Base-by-base conservation (phyloP, 257 asterid genomes). In the Schizonepeta tenuifolia region DNA sequence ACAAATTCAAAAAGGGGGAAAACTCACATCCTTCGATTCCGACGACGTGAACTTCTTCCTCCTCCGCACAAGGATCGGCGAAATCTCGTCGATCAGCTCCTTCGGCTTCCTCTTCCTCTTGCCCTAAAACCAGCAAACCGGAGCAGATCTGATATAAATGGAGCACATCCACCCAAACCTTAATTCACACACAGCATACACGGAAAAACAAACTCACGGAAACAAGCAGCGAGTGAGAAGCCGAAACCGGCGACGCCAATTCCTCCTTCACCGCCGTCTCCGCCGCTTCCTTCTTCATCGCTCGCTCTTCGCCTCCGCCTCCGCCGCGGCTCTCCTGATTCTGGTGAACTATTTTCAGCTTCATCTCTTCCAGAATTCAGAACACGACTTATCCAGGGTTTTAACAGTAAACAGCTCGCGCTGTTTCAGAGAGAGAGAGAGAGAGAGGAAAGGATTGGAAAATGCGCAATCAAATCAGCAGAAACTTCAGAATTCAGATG, bases 101-200 rank as follows among this genome's bases (percentile, higher is more conserved):
- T 87, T 92, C 5, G 95, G 96, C 85, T 88, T 92, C 88, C 98
- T 87, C 80, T 81, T 92, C 70, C 98, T 82, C 78, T 92, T 92
- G 51, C 96, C 97, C 98, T 92, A 71, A n/a, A 63, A 63, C 58
- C 47, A 70, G 12, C 40, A 57, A 73, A 65, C 74, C 15, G 1
- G 12, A 5, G 1, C 94, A 86, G 98, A 92, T 92, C 98, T 76
- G 77, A 65, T 72, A 78, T 73, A 79, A 84, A 71, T 67, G 62
- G 61, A 71, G 46, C 6, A 71, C 28, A 64, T 60, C 64, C 20
- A 75, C 6, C 17, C 3, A 55, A n/a, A 47, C 76, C 68, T 20
- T 13, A 47, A 64, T 44, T 38, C 69, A 55, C 56, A 57, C 3
- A 11, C 17, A 26, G 56, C 64, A 26, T 64, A 59, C 59, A 35